Base-by-base conservation (phyloP, 2,329 filamentous ascomycete genomes). In the Diaporthe sp. region DNA sequence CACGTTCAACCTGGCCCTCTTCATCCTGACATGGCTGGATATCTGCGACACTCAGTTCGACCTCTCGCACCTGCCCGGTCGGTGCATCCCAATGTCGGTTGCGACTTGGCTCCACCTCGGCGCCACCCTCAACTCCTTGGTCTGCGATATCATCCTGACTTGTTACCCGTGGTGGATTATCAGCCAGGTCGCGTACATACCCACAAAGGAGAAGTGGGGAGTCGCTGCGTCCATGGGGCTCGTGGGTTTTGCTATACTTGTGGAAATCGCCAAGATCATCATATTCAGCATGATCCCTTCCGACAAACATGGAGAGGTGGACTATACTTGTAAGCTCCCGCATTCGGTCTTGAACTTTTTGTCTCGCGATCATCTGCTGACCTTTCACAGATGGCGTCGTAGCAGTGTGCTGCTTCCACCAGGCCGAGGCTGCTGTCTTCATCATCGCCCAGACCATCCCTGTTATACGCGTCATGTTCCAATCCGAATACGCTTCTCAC, bases 121-220 rank as follows among this genome's bases (percentile, higher is more conserved):
- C n/a, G 65, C 8, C 5, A 51, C 57, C 31, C 46, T 60, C n/a
- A 72, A 51, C 22, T 62, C 58, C n/a, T 42, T 62, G 44, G 15
- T 72, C 71, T 72, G 71, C 57, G 71, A 72, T 31, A 53, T 61
- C 2, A 42, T 72, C 44, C 44, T 72, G 15, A 61, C 71, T 49
- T 71, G 57, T 44, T 51, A 61, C 4, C 73, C 73, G 7, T 75
- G 73, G 73, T 60, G 65, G 55, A 62, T 75, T 1, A 60, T 75
- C 53, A 31, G n/a, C 10, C 57, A 58, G n/a, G 46, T 75, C 13
- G 34, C 65, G 4, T 65, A 71, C 31, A 75, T 75, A 12, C 65
- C 73, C 1, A 12, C 25, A 17, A 25, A 17, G 1, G 73, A 75
- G 65, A 75, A 71, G 68, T 75, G 42, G 53, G 73, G 44, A 13